A percentile compares a stretch with the other conserved stretches of the same genome.
Conservation (phyloP, 768 basidiomycete genomes). For the Lactarius psammicola region DNA sequence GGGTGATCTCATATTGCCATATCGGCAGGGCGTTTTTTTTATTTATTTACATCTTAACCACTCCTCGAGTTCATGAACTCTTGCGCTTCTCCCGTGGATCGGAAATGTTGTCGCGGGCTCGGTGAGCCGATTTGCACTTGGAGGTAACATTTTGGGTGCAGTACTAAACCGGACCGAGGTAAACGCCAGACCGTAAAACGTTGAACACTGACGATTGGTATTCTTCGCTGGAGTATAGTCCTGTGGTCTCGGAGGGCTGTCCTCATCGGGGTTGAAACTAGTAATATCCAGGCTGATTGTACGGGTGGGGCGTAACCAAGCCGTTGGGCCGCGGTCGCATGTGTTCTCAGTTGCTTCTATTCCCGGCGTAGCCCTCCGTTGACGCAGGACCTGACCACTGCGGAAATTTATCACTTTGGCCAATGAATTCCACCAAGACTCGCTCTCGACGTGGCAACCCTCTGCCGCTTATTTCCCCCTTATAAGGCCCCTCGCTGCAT, state of each 20-base stretch:
- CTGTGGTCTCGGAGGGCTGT: neutral
- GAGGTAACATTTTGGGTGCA: neutral
- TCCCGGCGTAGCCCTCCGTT: neutral
- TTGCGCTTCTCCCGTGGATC: conserved; percentile 14
- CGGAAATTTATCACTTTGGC: neutral
- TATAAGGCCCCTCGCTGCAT: neutral
- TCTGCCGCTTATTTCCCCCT: neutral
- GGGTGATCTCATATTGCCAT: neutral
- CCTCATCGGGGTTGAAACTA: neutral
- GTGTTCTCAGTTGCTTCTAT: conserved; percentile 5
- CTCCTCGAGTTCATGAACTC: neutral
- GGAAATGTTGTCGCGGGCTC: neutral
- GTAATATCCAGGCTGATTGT: neutral
- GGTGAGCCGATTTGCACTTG: conserved; percentile 7
- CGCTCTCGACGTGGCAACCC: neutral
- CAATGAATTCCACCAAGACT: neutral
- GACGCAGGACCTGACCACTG: neutral
- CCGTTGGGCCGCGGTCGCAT: conserved; percentile 1
- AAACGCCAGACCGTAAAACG: neutral
- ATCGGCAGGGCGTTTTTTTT: neutral
- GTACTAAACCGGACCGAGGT: neutral
- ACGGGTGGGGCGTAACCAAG: neutral
- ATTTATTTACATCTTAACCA: neutral
- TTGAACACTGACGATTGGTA: neutral
- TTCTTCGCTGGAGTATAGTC: neutral